A percentile compares a stretch with the other conserved stretches of the same genome.
Evolutionary conservation across 2,329 filamentous ascomycete genomes (phyloP).

Genomic region (Penicillium sp.): DNA sequence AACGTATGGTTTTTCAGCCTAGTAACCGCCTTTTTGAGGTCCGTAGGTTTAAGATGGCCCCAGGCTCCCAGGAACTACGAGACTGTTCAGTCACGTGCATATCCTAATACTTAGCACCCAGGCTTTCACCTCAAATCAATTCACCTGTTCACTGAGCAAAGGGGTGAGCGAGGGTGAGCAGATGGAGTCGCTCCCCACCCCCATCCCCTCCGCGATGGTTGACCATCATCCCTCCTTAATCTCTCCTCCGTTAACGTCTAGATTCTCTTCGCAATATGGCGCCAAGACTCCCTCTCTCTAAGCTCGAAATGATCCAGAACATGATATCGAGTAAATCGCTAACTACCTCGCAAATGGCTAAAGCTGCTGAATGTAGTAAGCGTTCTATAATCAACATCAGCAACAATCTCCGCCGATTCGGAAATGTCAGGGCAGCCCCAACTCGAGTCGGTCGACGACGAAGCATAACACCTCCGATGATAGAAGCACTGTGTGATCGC

Average conservation of each 20-base stretch:
- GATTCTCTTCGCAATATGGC: not conserved
- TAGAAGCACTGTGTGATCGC: no score
- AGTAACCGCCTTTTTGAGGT: not conserved
- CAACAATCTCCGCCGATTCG: no score
- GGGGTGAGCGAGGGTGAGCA: slow-evolving; percentile 8
- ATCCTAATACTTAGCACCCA: slow-evolving; percentile 6
- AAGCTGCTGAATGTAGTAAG: no score
- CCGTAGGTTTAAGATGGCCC: not conserved
- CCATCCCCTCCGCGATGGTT: not conserved
- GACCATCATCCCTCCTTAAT: not conserved
- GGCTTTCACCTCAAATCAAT: slow-evolving; percentile 2
- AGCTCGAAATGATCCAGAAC: no score
- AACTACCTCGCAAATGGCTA: no score
- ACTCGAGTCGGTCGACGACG: no score
- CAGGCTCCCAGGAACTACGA: slow-evolving; percentile 4
- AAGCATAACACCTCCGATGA: no score
- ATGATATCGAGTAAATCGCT: no score
- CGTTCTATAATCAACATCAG: no score
- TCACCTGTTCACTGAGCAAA: slow-evolving; percentile 7
- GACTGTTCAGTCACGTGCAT: slow-evolving; percentile 5
- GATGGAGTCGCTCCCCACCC: not conserved
- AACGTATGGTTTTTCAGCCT: not conserved
- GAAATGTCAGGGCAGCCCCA: no score
- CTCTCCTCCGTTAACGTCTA: not conserved
- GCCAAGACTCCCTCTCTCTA: no score